These are phyloP conservation scores for Omphalea diandra DNA, from an alignment of 441 rosid species.

Conservation along the genomic window DNA sequence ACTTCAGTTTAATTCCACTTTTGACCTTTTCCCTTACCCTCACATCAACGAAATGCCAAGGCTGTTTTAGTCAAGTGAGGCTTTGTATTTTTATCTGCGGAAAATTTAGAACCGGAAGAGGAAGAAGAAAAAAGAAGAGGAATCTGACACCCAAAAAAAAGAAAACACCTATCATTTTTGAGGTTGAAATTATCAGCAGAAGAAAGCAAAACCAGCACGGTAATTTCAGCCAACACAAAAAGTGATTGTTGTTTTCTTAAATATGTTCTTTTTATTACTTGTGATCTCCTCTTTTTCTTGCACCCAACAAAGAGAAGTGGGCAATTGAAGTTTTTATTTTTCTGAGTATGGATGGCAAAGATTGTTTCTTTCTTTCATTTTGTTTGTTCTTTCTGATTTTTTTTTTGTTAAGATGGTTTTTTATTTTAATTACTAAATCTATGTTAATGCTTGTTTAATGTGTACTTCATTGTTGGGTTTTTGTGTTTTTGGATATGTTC, in stretches of 20 bases:
- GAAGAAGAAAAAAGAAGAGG: not conserved
- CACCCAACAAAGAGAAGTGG: conserved; percentile 9
- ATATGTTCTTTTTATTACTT: not conserved
- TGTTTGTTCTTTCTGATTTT: not conserved
- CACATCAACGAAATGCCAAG: not conserved
- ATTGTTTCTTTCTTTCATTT: not conserved
- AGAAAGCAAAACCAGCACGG: conserved; percentile 12
- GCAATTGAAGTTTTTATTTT: conserved; percentile 27
- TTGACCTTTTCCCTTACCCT: not conserved
- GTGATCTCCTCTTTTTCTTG: conserved; percentile 18
- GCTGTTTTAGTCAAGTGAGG: not conserved
- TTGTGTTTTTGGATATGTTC: conserved; percentile 6
- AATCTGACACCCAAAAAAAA: conserved; percentile 13
- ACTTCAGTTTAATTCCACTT: not conserved
- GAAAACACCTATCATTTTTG: not conserved
- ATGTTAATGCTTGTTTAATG: conserved; percentile 8
- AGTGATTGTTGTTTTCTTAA: conserved; percentile 23
- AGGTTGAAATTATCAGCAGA: conserved; percentile 20
- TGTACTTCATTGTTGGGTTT: conserved; percentile 13
- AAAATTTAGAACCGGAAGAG: not conserved
- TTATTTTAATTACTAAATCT: not conserved
- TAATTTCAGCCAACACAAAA: conserved; percentile 25
- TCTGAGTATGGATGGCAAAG: conserved; percentile 22
- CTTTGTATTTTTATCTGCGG: not conserved
- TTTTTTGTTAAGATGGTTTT: not conserved